A percentile compares a stretch with the other conserved stretches of the same genome.
These are phyloP conservation scores for Penicillium sp. DNA, from an alignment of 2,329 filamentous ascomycete genomes.

Conservation along the genomic window DNA sequence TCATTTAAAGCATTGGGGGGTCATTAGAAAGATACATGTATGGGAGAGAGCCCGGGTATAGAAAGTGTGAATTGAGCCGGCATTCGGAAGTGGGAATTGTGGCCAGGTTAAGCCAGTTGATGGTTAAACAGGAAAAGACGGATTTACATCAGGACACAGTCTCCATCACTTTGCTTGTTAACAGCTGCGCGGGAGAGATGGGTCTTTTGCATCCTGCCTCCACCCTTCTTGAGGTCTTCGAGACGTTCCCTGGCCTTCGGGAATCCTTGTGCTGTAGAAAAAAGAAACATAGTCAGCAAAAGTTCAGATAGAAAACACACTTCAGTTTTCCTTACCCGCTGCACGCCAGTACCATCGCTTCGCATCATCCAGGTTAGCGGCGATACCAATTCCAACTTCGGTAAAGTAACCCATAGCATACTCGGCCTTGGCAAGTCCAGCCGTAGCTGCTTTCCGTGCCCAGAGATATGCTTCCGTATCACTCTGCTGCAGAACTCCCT, in stretches of 20 bases:
- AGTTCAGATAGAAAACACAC: neutral
- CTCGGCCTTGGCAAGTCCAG: conserved; percentile 87
- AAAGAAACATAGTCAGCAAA: neutral
- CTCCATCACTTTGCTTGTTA: conserved; percentile 82
- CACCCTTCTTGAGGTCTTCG: conserved; percentile 83
- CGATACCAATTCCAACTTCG: conserved; percentile 87
- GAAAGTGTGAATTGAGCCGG: neutral
- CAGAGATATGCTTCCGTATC: conserved; percentile 97
- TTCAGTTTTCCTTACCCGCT: conserved; percentile 68
- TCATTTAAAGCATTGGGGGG: neutral
- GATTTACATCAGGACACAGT: conserved; percentile 60
- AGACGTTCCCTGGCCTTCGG: conserved; percentile 89
- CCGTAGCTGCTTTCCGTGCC: conserved; percentile 88
- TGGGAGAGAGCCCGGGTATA: neutral
- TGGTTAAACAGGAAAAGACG: conserved; percentile 1
- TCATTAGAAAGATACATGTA: conserved; percentile 1
- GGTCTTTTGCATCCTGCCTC: conserved; percentile 69
- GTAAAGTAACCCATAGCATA: conserved; percentile 99
- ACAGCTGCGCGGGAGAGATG: conserved; percentile 80
- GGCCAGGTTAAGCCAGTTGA: neutral
- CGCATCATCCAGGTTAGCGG: conserved; percentile 85
- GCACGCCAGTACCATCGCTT: conserved; percentile 98
- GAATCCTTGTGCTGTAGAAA: conserved; percentile 76
- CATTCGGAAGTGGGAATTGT: neutral
- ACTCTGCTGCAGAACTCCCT: conserved; percentile 83